Conservation (phyloP, 306 rosid genomes). For the Hippophae rhamnoides region DNA sequence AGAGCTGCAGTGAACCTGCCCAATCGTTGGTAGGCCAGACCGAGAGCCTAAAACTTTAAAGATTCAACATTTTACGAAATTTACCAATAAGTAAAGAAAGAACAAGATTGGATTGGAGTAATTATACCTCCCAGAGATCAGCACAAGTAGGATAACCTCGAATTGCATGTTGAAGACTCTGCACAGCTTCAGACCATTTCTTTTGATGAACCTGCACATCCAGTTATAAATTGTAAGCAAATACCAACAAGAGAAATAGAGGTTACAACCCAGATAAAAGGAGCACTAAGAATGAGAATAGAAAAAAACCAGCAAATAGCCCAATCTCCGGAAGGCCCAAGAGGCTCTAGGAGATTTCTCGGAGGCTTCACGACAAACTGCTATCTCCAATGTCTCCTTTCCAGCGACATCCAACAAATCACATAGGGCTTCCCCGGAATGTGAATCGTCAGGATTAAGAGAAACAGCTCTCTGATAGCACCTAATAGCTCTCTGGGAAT, state of each 20-base stretch:
- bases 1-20: constrained; percentile 89
- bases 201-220: constrained; percentile 39
- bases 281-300: constrained; percentile 3
- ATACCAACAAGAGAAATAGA: constrained; percentile 4
- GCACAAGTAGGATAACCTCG: constrained; percentile 74
- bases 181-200: constrained; percentile 76
- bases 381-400: constrained; percentile 54
- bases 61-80: not conserved
- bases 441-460: constrained; percentile 54
- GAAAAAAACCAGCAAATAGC: constrained; percentile 56
- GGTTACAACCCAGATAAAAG: not conserved
- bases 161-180: constrained; percentile 80
- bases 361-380: constrained; percentile 68
- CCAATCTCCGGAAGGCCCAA: constrained; percentile 89
- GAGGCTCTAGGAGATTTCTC: constrained; percentile 68
- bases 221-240: not conserved
- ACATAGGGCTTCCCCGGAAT: constrained; percentile 71
- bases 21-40: constrained; percentile 85
- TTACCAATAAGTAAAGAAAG: constrained; percentile 3
- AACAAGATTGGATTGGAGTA: not conserved
- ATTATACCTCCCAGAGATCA: constrained; percentile 71
- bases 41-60: constrained; percentile 49
- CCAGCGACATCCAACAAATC: constrained; percentile 62
- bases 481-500: constrained; percentile 55
- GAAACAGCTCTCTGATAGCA: constrained; percentile 76